Base-by-base conservation (phyloP, 2,329 filamentous ascomycete genomes). In the Trematosphaeria pertusa region DNA sequence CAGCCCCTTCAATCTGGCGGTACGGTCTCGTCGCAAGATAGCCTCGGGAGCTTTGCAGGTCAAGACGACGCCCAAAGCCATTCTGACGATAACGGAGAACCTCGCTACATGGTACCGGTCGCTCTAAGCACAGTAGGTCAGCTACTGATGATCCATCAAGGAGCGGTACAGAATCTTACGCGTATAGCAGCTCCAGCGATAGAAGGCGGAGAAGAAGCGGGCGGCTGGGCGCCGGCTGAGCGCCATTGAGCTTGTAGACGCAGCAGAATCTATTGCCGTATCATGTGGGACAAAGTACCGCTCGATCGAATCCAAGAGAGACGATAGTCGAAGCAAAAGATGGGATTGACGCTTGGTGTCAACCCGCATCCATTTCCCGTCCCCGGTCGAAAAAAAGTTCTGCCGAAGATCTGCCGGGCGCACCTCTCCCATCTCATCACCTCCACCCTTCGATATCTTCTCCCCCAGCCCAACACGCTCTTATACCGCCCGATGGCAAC, bases 171-270 rank as follows among this genome's bases (percentile, higher is more conserved):
- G n/a, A n/a, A 12, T 28, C 69, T 55, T 46, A 71, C 66, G 56
- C 21, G 58, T 56, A 35, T 58, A 52, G 28, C 57, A 43, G 44
- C 54, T 73, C 75, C 73, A 78, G 57, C 62, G 64, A 59, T 76
- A 76, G 55, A 78, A 78, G 40, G 69, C 67, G 10, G 64, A 62
- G 58, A 75, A 77, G 62, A 78, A 78, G 57, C 70, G 71, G 31
- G 51, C 46, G 12, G 59, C 46, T 12, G 46, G 31, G 19, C 48
- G 58, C 48, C 37, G 49, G 7, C 31, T 14, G 28, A 38, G 44
- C 34, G 43, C 45, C 52, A 58, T 56, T 28, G 39, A 28, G 24
- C 8, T 8, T 12, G 8, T 12, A 28, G 12, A 8, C 12, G 24
- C 24, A n/a, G n/a, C n/a, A n/a, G n/a, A n/a, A n/a, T n/a, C n/a